These are phyloP conservation scores for Selaginella moellendorffii DNA, from an alignment of 75 land plant species.

Conservation along the genomic window DNA sequence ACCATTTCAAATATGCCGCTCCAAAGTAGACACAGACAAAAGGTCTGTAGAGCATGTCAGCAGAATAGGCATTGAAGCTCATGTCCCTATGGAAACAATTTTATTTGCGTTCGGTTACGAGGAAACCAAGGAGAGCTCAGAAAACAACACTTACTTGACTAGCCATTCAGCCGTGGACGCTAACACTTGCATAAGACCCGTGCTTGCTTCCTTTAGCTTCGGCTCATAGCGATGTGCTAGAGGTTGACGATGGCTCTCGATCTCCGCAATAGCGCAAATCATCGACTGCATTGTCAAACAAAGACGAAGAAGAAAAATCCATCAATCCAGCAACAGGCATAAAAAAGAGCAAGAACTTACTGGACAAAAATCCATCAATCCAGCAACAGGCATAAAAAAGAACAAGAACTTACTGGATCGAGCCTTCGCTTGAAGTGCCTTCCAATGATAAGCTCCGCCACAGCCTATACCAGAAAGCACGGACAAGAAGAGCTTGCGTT, in stretches of 20 bases:
- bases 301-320: too few relatives aligned
- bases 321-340: too few relatives aligned
- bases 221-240: slow-evolving; percentile 43
- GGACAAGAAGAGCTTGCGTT: too few relatives aligned
- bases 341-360: too few relatives aligned
- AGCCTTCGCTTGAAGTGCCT: slow-evolving; percentile 51
- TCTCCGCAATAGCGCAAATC: slow-evolving; percentile 87
- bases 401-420: slow-evolving; percentile 43
- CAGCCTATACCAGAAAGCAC: too few relatives aligned
- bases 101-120: too few relatives aligned
- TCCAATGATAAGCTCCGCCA: slow-evolving; percentile 43
- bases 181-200: slow-evolving; percentile 68
- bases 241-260: slow-evolving; percentile 73
- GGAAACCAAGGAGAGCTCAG: too few relatives aligned
- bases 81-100: background rate
- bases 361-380: slow-evolving; percentile 49
- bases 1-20: slow-evolving; percentile 71
- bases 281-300: slow-evolving; percentile 47
- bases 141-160: slow-evolving; percentile 31
- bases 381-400: slow-evolving; percentile 29
- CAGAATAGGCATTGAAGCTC: slow-evolving; percentile 41
- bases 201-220: slow-evolving; percentile 43
- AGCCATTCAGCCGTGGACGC: slow-evolving; percentile 77
- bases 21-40: slow-evolving; percentile 77
- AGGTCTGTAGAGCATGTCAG: slow-evolving; percentile 55